phyloP scores from a whole-genome alignment of 1,284 basidiomycete genomes.

The Ganoderma meredithae region DNA sequence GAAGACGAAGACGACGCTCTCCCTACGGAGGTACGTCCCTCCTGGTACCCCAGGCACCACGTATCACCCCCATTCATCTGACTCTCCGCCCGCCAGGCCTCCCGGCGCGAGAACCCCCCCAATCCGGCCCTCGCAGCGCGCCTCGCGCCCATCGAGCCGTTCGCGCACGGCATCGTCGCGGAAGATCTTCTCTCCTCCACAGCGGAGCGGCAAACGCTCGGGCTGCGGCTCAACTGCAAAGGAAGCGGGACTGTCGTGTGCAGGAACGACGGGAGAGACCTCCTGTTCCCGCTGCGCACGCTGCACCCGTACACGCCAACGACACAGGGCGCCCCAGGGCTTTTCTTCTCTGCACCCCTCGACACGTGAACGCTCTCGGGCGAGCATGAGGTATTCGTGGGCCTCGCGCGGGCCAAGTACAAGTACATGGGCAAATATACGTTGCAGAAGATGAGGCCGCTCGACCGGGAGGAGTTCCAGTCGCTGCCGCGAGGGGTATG shows the following conservation, averaged over 20 bases:
- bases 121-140: neutral
- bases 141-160: neutral
- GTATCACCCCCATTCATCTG: neutral
- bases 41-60: neutral
- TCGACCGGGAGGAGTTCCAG: neutral
- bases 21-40: neutral
- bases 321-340: neutral
- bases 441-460: neutral
- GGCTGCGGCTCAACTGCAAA: neutral
- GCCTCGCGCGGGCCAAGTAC: neutral
- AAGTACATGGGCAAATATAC: neutral
- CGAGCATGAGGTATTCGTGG: neutral
- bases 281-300: neutral
- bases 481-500: neutral
- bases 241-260: neutral
- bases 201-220: neutral
- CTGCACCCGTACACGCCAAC: neutral
- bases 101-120: neutral
- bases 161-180: neutral
- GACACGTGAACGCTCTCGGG: neutral
- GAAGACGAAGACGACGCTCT: neutral
- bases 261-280: neutral
- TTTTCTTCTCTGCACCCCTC: neutral
- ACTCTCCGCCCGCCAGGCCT: neutral
- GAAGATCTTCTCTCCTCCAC: neutral